Conservation (phyloP, 1,284 basidiomycete species). For the Irpex lacteus region DNA sequence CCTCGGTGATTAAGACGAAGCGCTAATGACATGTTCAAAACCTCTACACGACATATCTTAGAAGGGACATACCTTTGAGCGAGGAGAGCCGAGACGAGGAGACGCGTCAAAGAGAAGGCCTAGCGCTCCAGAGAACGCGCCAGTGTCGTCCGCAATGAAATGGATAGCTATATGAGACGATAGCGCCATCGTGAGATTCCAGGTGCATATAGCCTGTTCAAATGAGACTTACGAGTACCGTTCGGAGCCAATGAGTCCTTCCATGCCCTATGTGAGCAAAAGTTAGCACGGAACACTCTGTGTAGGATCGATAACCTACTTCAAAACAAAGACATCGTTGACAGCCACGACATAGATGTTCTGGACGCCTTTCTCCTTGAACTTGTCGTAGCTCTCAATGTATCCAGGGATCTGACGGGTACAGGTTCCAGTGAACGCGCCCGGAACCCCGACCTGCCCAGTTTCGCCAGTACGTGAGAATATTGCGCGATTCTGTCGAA, state of each 20-base stretch:
- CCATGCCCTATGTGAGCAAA: conserved; percentile 54
- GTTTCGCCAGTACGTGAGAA: background rate
- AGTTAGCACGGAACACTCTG: background rate
- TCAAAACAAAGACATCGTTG: conserved; percentile 69
- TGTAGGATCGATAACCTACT: conserved; percentile 34
- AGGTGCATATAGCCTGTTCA: background rate
- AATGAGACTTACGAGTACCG: conserved; percentile 44
- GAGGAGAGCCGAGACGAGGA: conserved; percentile 56
- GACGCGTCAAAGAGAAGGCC: conserved; percentile 69
- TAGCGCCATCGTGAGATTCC: background rate
- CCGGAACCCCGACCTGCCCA: conserved; percentile 55
- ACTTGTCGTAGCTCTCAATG: conserved; percentile 56
- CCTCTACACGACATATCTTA: conserved; percentile 7
- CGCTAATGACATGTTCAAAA: conserved; percentile 35
- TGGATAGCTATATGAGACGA: conserved; percentile 39
- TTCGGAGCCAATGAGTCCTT: conserved; percentile 58
- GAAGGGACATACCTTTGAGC: conserved; percentile 53
- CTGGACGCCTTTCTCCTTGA: conserved; percentile 68
- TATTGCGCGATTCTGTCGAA: conserved; percentile 9
- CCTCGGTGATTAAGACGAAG: conserved; percentile 56
- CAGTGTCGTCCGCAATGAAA: conserved; percentile 71
- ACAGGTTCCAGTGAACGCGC: conserved; percentile 57
- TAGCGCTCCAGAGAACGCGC: conserved; percentile 50
- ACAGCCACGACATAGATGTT: conserved; percentile 68
- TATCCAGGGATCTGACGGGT: conserved; percentile 62